Conservation (phyloP, 2,329 filamentous ascomycete genomes). For the Neophaeococcomyces mojaviensis region DNA sequence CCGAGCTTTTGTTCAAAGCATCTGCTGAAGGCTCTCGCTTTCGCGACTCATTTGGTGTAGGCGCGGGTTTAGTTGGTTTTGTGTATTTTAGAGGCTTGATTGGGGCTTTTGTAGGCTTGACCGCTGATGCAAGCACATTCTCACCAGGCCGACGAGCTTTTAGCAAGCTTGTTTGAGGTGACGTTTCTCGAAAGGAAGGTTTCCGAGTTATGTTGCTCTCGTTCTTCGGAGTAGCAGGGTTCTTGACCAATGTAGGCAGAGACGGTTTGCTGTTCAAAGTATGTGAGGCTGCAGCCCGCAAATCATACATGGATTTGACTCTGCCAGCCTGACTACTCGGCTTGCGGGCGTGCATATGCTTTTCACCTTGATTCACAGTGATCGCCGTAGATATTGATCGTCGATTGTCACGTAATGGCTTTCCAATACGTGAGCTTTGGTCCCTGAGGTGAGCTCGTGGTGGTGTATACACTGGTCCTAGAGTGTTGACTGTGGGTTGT, state of each 20-base stretch:
- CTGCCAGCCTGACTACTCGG: neutral
- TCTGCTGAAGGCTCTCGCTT: constrained; percentile 18
- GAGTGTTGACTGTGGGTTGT: constrained; percentile 9
- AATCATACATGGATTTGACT: constrained; percentile 8
- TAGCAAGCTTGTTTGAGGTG: constrained; percentile 6
- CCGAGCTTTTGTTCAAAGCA: constrained; percentile 60
- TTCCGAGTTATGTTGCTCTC: neutral
- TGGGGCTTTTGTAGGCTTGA: neutral
- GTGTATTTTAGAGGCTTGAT: neutral
- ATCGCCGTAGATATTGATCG: constrained; percentile 4
- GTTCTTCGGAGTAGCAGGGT: constrained; percentile 1
- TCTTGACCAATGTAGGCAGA: constrained; percentile 14
- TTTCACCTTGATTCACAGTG: neutral
- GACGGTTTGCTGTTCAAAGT: constrained; percentile 10
- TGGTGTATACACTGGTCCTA: constrained; percentile 18
- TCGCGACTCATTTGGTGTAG: neutral
- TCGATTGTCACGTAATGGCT: neutral
- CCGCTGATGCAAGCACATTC: constrained; percentile 11
- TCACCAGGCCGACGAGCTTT: constrained; percentile 14
- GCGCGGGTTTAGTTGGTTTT: neutral
- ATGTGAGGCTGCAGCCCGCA: constrained; percentile 4
- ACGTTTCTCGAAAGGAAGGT: neutral
- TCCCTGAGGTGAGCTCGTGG: constrained; percentile 20
- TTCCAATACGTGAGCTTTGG: constrained; percentile 17
- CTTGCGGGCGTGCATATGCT: neutral